These are phyloP conservation scores for Lipomyces mesembrius DNA, from an alignment of 805 yeast species.

Conservation along the genomic window DNA sequence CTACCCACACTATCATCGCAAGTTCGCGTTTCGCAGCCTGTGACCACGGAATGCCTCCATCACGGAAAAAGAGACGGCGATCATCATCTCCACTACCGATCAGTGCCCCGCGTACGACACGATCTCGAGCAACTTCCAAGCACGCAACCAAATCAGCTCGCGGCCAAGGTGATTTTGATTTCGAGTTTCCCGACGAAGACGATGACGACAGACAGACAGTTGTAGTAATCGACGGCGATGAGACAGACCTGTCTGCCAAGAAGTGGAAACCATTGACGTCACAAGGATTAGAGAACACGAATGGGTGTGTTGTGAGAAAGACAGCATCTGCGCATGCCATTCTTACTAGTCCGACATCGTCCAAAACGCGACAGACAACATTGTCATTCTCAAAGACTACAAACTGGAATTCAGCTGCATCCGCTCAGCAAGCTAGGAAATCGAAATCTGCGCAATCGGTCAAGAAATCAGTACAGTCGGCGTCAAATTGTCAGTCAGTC, in stretches of 20 bases:
- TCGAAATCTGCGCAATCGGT: slow-evolving; percentile 1
- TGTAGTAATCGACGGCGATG: neutral
- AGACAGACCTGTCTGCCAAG: neutral
- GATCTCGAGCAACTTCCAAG: neutral
- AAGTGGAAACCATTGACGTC: neutral
- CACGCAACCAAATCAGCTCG: neutral
- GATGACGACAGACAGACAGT: neutral
- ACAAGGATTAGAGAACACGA: neutral
- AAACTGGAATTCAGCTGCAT: neutral
- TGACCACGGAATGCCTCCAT: neutral
- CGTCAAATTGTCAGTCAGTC: neutral
- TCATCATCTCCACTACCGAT: neutral
- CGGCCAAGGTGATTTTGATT: neutral
- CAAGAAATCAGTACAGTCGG: neutral
- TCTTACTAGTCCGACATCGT: neutral
- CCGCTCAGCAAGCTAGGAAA: neutral
- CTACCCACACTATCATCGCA: neutral
- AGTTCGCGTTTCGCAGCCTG: neutral
- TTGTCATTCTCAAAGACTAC: neutral
- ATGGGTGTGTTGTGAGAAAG: neutral
- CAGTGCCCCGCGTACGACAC: neutral
- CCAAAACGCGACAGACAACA: slow-evolving; percentile 4
- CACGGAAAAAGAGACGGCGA: neutral
- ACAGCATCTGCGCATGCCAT: neutral
- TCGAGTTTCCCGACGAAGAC: slow-evolving; percentile 4